Percentiles rank a stretch among this genome's conserved stretches.
phyloP scores from a whole-genome alignment of 179 eudicot genomes.

The Beta macrorhiza region DNA sequence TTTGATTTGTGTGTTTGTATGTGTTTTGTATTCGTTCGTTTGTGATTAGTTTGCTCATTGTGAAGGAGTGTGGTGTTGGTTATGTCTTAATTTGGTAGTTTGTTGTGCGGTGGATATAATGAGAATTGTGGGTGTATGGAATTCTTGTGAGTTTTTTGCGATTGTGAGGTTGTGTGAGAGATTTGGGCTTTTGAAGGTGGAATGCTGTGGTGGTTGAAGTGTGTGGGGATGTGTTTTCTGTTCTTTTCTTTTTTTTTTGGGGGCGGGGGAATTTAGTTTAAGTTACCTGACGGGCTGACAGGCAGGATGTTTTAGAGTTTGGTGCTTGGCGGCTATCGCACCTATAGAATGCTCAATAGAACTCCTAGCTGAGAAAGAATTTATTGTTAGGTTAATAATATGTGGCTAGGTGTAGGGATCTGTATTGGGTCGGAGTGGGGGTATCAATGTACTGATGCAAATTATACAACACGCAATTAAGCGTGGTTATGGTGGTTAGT shows the following conservation, averaged over 20 bases:
- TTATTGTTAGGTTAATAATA: background rate
- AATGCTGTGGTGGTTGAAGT: background rate
- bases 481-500: background rate
- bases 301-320: too few relatives aligned
- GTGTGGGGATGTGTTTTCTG: background rate
- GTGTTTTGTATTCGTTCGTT: background rate
- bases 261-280: too few relatives aligned
- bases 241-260: too few relatives aligned
- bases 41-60: background rate
- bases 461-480: background rate
- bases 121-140: background rate
- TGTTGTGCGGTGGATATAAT: background rate
- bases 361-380: background rate
- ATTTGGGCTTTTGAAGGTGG: slow-evolving; percentile 1
- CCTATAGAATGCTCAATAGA: too few relatives aligned
- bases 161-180: background rate
- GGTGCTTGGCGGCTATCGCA: too few relatives aligned
- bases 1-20: background rate
- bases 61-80: background rate
- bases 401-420: background rate
- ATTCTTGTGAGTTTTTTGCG: background rate
- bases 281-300: too few relatives aligned
- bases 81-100: background rate
- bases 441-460: background rate
- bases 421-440: background rate